phyloP scores from a whole-genome alignment of 352 stramenopile genomes.

The Saprolegnia parasitica region DNA sequence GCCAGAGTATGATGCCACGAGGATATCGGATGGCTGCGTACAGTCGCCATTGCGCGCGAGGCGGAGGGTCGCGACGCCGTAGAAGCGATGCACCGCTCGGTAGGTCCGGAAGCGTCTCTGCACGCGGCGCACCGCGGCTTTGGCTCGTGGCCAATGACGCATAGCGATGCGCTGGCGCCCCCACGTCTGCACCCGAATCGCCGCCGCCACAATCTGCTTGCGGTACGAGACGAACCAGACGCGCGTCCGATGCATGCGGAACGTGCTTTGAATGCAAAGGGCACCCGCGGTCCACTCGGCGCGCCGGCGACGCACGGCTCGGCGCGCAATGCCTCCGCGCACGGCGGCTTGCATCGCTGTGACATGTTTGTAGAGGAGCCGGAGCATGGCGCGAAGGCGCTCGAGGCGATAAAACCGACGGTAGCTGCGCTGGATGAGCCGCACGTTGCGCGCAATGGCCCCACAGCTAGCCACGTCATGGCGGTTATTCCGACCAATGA shows the following conservation, averaged over 20 bases:
- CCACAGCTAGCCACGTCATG: neutral
- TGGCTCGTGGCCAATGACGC: too few relatives aligned
- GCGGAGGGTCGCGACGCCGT: slow-evolving; percentile 39
- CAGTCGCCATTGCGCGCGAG: slow-evolving; percentile 38
- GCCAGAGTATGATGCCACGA: too few relatives aligned
- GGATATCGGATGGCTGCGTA: too few relatives aligned
- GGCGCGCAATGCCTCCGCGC: slow-evolving; percentile 31
- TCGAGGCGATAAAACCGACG: slow-evolving; percentile 37
- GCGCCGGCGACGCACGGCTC: too few relatives aligned
- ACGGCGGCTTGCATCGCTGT: slow-evolving; percentile 25
- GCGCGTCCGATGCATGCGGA: too few relatives aligned
- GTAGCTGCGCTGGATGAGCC: slow-evolving; percentile 51
- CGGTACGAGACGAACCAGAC: too few relatives aligned
- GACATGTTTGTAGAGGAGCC: neutral
- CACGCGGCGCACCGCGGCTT: too few relatives aligned
- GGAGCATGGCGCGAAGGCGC: neutral
- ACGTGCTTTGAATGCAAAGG: slow-evolving; percentile 28
- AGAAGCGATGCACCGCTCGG: too few relatives aligned
- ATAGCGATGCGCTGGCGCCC: too few relatives aligned
- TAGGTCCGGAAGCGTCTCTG: too few relatives aligned
- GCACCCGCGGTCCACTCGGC: slow-evolving; percentile 28
- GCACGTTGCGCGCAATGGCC: slow-evolving; percentile 27
- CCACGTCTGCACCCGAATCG: too few relatives aligned
- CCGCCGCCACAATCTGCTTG: too few relatives aligned
- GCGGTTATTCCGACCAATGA: neutral